Evolutionary conservation across 2,329 filamentous ascomycete species (phyloP), one percentile per base, ranked within the genome.

Genomic region (Cryphonectria nitschkei): DNA sequence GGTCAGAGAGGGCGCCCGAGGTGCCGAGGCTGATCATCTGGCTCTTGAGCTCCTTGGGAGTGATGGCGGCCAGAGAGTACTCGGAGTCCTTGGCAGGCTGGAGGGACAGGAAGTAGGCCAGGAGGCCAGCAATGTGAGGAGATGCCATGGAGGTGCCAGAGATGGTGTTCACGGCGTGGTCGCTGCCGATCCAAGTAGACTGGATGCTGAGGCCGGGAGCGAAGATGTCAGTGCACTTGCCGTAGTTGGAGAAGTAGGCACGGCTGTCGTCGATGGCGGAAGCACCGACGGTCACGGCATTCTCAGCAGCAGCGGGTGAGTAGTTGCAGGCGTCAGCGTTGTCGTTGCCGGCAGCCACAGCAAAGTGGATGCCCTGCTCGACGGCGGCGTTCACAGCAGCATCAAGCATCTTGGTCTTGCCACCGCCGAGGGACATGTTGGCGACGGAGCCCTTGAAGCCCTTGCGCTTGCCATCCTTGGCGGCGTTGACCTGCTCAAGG

Each of bases 201-300:
- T 93, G 89, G 78, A 99, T 97, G 91, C 94, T 97, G 79, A 98
- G 88, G 80, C 96, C 96, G 73, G 96, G 96, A 74, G 95, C 96
- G 79, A 99, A 99, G 88, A 99, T 97, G 84, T 99, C 96, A 82
- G 95, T 97, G 89, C 96, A 99, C 88, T 95, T 96, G 83, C 96
- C 96, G 83, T 91, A 98, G 93, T 99, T 99, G 90, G 97, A 99
- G 91, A 99, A 99, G 90, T 98, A 99, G 75, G 96, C 96, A 84
- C 96, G 95, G 87, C 94, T 93, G 81, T 99, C 96, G 79, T 92
- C 90, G 72, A 99, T 89, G 76, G 93, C 96, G 62, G 94, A 97
- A 76, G 96, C 96, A 83, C 95, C 97, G 74, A 99, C 96, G 71
- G 96, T 99, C 81, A 99, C 90, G 76, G 96, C 95, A 79, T 97